Evolutionary conservation across 148 eudicot species (phyloP), one percentile per base, ranked within the genome.

Genomic region (Agrostemma githago): DNA sequence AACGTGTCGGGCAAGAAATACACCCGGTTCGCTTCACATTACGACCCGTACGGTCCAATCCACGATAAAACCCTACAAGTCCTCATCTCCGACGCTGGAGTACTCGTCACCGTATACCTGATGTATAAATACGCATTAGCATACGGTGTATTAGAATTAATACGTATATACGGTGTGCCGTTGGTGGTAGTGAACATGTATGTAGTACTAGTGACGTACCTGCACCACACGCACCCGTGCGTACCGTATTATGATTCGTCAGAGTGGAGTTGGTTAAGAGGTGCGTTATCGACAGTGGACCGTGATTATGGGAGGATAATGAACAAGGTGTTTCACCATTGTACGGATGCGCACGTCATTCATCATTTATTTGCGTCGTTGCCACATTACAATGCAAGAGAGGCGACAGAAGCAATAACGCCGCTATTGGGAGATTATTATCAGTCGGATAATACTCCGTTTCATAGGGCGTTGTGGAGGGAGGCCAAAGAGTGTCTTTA

Each of bases 391-490:
- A 68, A 68, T 44, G 56, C 71, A 17, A 54, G 71, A 17, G 71
- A 68, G 38, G 71, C 71, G 88, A 70, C 72, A 0, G 72, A 70
- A 43, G 72, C 72, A 3, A 70, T 70, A 26, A 51, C 53, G 20
- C 91, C 91, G n/a, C 78, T 88, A 5, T 44, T 88, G 37, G 91
- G 91, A 12, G 81, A 79, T 1, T 88, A 85, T 20, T 88, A 88
- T 56, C 86, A 80, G 42, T 82, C 63, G 2, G 91, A 88, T 26
- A 74, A 82, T 26, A 88, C 91, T 6, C 84, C 88, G 8, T 53
- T 88, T 34, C 20, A 79, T 6, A 84, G 78, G 82, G 88, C 90
- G 4, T 73, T 87, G 63, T 87, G 81, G 81, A 78, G 90, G 51
- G 90, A 68, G 44, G 71, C 71, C 2, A 68, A 68, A 44, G 71